Evolutionary conservation across 495 filamentous ascomycete genomes (phyloP).

Genomic region (Symbiotaphrina buchneri): DNA sequence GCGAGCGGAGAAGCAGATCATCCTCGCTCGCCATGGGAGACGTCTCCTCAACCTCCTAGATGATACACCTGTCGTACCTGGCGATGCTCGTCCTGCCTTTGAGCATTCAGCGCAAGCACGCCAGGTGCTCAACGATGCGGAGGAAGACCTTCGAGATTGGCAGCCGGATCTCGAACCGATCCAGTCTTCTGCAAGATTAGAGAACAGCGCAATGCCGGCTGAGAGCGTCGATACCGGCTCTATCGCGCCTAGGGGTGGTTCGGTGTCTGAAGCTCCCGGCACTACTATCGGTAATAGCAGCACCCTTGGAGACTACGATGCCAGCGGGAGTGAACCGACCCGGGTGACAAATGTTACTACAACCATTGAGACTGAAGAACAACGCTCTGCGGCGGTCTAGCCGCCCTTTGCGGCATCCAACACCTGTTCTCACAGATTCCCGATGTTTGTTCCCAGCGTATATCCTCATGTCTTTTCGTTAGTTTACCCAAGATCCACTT

Average conservation of each 20-base stretch:
- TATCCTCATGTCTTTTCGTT: no score
- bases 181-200: constrained; percentile 12
- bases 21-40: constrained; percentile 74
- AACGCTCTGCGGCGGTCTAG: no score
- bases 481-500: no score
- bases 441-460: no score
- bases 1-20: constrained; percentile 85
- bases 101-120: constrained; percentile 38
- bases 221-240: neutral
- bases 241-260: neutral
- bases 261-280: neutral
- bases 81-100: constrained; percentile 48
- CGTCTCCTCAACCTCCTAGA: constrained; percentile 76
- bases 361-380: no score
- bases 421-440: no score
- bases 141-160: constrained; percentile 69
- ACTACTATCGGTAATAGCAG: no score
- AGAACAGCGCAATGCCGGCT: constrained; percentile 4
- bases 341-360: no score
- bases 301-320: no score
- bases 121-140: constrained; percentile 78
- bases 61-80: constrained; percentile 74
- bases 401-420: no score
- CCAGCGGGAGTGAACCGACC: no score
- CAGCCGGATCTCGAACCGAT: constrained; percentile 32